phyloP scores from a whole-genome alignment of 768 basidiomycete genomes.

The Podaxis carcinomalis region DNA sequence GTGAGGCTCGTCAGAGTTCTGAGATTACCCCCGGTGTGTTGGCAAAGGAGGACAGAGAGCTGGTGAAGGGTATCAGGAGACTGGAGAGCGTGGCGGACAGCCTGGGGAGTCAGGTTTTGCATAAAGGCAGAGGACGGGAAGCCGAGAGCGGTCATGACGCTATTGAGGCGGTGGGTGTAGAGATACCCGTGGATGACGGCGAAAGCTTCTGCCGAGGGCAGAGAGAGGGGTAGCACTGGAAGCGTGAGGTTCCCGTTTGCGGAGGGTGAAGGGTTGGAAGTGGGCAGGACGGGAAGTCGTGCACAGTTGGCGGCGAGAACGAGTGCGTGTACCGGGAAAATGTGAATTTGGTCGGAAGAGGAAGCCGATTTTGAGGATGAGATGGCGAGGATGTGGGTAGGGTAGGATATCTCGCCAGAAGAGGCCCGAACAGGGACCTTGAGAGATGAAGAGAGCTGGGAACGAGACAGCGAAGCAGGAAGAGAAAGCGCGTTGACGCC shows the following conservation, averaged over 20 bases:
- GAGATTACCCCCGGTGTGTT: conserved; percentile 39
- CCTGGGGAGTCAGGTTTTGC: conserved; percentile 37
- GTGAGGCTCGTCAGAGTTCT: conserved; percentile 49
- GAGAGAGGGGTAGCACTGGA: conserved; percentile 64
- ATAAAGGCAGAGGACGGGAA: conserved; percentile 49
- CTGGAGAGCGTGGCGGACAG: conserved; percentile 37
- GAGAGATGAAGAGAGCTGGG: conserved; percentile 61
- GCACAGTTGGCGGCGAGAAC: conserved; percentile 61
- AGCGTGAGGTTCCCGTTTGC: conserved; percentile 35
- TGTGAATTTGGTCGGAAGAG: conserved; percentile 36
- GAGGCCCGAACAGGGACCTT: conserved; percentile 36
- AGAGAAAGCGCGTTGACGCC: conserved; percentile 48
- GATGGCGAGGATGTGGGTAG: conserved; percentile 56
- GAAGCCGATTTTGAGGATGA: conserved; percentile 39
- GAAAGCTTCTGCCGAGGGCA: conserved; percentile 72
- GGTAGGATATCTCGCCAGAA: conserved; percentile 31
- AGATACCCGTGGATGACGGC: conserved; percentile 60
- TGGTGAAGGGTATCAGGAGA: conserved; percentile 51
- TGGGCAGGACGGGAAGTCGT: conserved; percentile 47
- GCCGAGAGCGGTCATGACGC: conserved; percentile 60
- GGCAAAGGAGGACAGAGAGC: conserved; percentile 49
- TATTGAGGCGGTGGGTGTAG: conserved; percentile 58
- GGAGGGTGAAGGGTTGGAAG: conserved; percentile 22
- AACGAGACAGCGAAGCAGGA: conserved; percentile 56
- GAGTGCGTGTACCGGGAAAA: conserved; percentile 62